A percentile compares a stretch with the other conserved stretches of the same genome.
These are phyloP conservation scores for Tillandsia leiboldiana DNA, from an alignment of 176 grass and related monocot species.

Conservation along the genomic window DNA sequence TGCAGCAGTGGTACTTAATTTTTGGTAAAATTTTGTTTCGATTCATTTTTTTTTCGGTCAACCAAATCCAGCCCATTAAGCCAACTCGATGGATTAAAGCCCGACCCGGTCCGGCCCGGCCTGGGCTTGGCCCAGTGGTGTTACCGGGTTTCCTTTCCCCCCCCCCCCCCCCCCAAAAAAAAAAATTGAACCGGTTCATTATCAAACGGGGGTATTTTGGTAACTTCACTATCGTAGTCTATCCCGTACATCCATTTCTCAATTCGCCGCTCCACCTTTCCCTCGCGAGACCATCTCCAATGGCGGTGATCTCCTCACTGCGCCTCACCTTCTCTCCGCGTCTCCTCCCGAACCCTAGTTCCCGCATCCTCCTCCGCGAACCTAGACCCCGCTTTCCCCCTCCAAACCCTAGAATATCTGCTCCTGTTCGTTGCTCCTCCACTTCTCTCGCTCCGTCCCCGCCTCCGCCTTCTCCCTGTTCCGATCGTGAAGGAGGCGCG, in stretches of 20 bases:
- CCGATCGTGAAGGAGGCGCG: conserved; percentile 9
- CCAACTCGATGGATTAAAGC: too few relatives aligned
- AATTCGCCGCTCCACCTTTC: not conserved
- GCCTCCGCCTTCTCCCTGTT: conserved; percentile 11
- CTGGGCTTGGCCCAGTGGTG: too few relatives aligned
- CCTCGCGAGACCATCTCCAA: not conserved
- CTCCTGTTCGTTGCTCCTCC: conserved; percentile 7
- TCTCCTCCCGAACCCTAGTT: conserved; percentile 9
- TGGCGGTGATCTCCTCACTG: conserved; percentile 49
- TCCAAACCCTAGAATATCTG: conserved; percentile 20
- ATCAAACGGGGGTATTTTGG: too few relatives aligned
- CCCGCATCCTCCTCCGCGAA: not conserved
- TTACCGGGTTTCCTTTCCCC: too few relatives aligned
- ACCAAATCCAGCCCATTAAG: too few relatives aligned
- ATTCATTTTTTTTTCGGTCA: too few relatives aligned
- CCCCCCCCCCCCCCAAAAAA: too few relatives aligned
- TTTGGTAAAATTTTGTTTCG: too few relatives aligned
- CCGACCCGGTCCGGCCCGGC: too few relatives aligned
- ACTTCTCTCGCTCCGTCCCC: conserved; percentile 18
- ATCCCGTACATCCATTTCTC: not conserved
- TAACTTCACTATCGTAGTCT: not conserved
- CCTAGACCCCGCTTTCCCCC: not conserved
- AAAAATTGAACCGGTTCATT: too few relatives aligned
- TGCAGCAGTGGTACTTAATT: too few relatives aligned
- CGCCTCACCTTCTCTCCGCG: conserved; percentile 28